These are phyloP conservation scores for Alternaria dauci DNA, from an alignment of 2,329 filamentous ascomycete genomes.

Conservation along the genomic window DNA sequence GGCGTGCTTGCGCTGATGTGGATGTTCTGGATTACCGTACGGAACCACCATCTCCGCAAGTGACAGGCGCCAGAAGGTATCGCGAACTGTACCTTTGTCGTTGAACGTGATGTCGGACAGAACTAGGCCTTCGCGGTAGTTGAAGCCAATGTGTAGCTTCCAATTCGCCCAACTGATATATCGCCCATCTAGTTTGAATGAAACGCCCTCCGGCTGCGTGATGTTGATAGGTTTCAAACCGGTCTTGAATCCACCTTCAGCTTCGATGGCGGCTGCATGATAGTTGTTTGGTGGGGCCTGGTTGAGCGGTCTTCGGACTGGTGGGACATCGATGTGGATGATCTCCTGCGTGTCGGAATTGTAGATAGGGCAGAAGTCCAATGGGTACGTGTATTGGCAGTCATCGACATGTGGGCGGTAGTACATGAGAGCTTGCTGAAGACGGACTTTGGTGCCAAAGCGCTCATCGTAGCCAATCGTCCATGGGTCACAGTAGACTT, in stretches of 20 bases:
- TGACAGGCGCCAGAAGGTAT: conserved; percentile 88
- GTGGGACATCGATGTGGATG: conserved; percentile 83
- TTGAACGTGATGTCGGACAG: conserved; percentile 90
- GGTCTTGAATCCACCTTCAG: conserved; percentile 76
- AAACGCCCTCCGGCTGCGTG: conserved; percentile 87
- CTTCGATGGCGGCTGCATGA: conserved; percentile 74
- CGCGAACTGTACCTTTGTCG: conserved; percentile 77
- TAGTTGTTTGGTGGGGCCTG: conserved; percentile 80
- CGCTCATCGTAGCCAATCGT: conserved; percentile 94
- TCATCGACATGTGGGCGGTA: conserved; percentile 86
- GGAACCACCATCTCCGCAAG: conserved; percentile 94
- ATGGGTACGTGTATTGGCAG: conserved; percentile 87
- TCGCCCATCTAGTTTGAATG: conserved; percentile 78
- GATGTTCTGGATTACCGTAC: conserved; percentile 81
- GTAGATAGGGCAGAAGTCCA: conserved; percentile 94
- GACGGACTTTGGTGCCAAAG: conserved; percentile 77
- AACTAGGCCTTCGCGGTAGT: conserved; percentile 90
- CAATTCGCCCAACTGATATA: conserved; percentile 90
- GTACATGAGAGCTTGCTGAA: conserved; percentile 96
- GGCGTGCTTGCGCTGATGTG: conserved; percentile 82
- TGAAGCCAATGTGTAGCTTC: conserved; percentile 93
- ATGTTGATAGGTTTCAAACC: conserved; percentile 89
- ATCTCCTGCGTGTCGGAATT: conserved; percentile 81
- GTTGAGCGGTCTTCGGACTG: conserved; percentile 77
- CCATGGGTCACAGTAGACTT: conserved; percentile 96